Base-by-base conservation (phyloP, 768 basidiomycete genomes). In the Dacryopinax primogenitus region DNA sequence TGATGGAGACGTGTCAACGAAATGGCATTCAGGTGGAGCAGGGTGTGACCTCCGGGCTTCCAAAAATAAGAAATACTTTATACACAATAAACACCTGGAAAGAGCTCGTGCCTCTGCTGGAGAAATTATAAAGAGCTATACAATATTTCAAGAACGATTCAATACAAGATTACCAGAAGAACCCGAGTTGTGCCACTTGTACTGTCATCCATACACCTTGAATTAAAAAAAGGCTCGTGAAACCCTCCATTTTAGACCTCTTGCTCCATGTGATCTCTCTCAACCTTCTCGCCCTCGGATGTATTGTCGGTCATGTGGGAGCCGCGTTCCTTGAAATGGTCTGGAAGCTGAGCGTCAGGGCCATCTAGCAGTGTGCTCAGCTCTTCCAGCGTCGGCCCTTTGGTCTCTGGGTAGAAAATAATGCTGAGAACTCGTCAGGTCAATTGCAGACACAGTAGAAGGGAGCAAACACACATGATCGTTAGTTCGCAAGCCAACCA, bases 291-390 rank as follows among this genome's bases (percentile, higher is more conserved):
- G 7, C 45, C 45, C 7, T 47, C 45, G n/a, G 45, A 47, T 15
- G 45, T 23, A 23, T 47, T 47, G 45, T 47, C 45, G 23, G 45
- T 21, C 11, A 6, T 47, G 45, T 11, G 45, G 9, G 13, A 12
- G 45, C 45, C 45, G 45, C 23, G 45, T 23, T 47, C 11, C 45
- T 47, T 47, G 45, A 47, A 47, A 12, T 26, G 12, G 9, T 47
- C 45, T 12, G 45, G 45, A 23, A 47, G 45, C n/a, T 47, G 45
- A 26, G n/a, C 45, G 45, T 47, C 23, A 13, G 45, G 45, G 13
- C 45, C 45, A 21, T 47, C 45, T 12, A 47, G 45, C n/a, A 47
- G 45, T 7, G 45, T 65, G 64, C 47, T 35, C 51, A 65, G 33
- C 32, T 47, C 45, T 23, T 47, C 45, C 13, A 47, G 45, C 11